A percentile compares a stretch with the other conserved stretches of the same genome.
Conservation (phyloP, 768 basidiomycete genomes). For the Tricholoma sp. region DNA sequence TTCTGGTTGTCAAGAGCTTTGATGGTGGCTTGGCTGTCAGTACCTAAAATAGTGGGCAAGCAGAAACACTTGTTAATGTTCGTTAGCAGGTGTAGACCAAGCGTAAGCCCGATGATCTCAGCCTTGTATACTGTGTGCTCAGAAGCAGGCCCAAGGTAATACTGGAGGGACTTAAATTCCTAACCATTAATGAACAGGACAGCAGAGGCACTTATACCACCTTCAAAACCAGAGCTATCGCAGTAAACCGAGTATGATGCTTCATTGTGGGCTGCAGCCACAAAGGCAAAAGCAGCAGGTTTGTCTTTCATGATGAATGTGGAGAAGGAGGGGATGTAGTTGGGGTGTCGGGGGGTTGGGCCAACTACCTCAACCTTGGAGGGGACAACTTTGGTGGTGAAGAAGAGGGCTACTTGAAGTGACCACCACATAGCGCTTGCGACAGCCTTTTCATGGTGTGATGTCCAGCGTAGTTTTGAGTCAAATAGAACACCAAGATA, state of each 20-base stretch:
- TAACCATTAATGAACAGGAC: background rate
- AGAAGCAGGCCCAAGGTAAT: background rate
- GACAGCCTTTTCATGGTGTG: no score
- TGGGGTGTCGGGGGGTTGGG: background rate
- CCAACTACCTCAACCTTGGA: background rate
- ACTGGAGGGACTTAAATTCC: background rate
- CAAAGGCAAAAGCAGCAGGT: background rate
- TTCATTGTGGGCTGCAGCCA: background rate
- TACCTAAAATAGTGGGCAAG: slow-evolving; percentile 1
- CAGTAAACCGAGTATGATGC: slow-evolving; percentile 3
- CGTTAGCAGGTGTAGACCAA: slow-evolving; percentile 6
- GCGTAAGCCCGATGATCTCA: slow-evolving; percentile 5
- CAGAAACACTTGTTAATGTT: background rate
- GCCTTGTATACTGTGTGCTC: slow-evolving; percentile 5
- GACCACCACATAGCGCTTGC: no score
- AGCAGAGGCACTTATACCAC: slow-evolving; percentile 4
- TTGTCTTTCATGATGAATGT: slow-evolving; percentile 1
- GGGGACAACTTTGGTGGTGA: background rate
- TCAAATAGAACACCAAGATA: no score
- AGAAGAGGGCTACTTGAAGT: background rate
- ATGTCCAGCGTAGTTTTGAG: no score
- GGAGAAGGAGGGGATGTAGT: background rate
- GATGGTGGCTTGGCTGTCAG: slow-evolving; percentile 8
- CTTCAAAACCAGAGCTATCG: no score
- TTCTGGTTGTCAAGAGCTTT: no score